Percentiles rank a stretch among this genome's conserved stretches.
Conservation (phyloP, 441 rosid genomes). For the Corymbia citriodora region DNA sequence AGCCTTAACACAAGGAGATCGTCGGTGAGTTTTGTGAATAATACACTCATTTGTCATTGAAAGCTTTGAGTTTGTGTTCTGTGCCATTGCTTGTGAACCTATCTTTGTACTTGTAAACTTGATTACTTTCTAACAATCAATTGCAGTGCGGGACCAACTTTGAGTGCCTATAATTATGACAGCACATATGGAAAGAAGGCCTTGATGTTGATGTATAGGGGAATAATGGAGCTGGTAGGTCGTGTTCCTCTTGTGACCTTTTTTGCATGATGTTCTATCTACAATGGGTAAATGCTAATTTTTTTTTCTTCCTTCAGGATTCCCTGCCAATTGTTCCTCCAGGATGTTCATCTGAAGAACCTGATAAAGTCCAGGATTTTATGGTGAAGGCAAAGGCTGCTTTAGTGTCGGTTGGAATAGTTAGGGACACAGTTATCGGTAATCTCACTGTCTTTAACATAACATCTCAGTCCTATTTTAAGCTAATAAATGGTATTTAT, state of each 20-base stretch:
- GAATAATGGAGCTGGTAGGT: constrained; percentile 92
- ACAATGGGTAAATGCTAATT: background rate
- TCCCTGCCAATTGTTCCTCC: constrained; percentile 92
- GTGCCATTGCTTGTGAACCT: background rate
- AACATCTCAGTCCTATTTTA: background rate
- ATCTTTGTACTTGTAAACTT: background rate
- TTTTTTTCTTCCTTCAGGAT: constrained; percentile 53
- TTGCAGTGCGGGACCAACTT: constrained; percentile 90
- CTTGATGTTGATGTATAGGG: constrained; percentile 92
- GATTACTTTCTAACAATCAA: constrained; percentile 16
- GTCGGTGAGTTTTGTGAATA: constrained; percentile 49
- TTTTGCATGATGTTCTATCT: background rate
- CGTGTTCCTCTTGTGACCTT: background rate
- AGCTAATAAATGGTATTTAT: background rate
- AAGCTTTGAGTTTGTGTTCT: background rate
- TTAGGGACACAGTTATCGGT: constrained; percentile 89
- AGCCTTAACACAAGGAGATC: constrained; percentile 98
- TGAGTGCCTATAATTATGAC: constrained; percentile 98
- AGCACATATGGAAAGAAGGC: constrained; percentile 92
- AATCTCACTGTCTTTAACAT: constrained; percentile 4
- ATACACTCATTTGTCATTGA: background rate
- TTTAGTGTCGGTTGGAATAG: constrained; percentile 95
- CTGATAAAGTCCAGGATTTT: constrained; percentile 80
- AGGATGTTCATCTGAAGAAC: constrained; percentile 85
- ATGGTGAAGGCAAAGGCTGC: constrained; percentile 92